Percentiles rank a stretch among this genome's conserved stretches.
These are phyloP conservation scores for Entomortierella lignicola DNA, from an alignment of 192 early-diverging fungal genomes.

Conservation along the genomic window DNA sequence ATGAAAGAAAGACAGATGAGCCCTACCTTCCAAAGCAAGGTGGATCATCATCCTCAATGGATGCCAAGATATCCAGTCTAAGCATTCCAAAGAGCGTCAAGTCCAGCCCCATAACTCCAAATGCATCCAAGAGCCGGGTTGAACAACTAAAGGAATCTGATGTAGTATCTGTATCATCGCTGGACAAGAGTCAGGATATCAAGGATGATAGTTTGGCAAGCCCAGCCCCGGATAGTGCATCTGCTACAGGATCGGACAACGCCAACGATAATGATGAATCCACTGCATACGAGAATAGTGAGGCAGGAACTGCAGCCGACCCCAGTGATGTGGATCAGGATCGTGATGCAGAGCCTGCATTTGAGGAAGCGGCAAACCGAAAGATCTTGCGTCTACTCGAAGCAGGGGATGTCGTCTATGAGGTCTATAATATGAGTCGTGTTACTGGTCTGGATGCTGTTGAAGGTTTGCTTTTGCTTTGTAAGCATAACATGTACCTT, in stretches of 20 bases:
- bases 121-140: constrained; percentile 24
- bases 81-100: constrained; percentile 50
- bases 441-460: constrained; percentile 75
- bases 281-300: not conserved
- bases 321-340: constrained; percentile 37
- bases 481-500: constrained; percentile 78
- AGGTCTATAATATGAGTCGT: constrained; percentile 76
- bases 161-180: constrained; percentile 30
- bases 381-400: constrained; percentile 79
- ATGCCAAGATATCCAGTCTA: constrained; percentile 37
- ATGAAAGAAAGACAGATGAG: constrained; percentile 47
- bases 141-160: constrained; percentile 45
- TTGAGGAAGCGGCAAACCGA: constrained; percentile 77
- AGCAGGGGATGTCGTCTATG: constrained; percentile 74
- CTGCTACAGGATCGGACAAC: constrained; percentile 4
- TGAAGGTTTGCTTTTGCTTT: constrained; percentile 75
- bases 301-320: not conserved
- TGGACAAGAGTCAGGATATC: constrained; percentile 29
- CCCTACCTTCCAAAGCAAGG: constrained; percentile 48
- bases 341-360: constrained; percentile 54
- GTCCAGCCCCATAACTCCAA: constrained; percentile 24
- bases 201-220: constrained; percentile 31
- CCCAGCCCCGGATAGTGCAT: constrained; percentile 9
- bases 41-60: constrained; percentile 32
- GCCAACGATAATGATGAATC: constrained; percentile 17